Conservation (phyloP, 23 red algal genomes). For the Chondrus crispus region DNA sequence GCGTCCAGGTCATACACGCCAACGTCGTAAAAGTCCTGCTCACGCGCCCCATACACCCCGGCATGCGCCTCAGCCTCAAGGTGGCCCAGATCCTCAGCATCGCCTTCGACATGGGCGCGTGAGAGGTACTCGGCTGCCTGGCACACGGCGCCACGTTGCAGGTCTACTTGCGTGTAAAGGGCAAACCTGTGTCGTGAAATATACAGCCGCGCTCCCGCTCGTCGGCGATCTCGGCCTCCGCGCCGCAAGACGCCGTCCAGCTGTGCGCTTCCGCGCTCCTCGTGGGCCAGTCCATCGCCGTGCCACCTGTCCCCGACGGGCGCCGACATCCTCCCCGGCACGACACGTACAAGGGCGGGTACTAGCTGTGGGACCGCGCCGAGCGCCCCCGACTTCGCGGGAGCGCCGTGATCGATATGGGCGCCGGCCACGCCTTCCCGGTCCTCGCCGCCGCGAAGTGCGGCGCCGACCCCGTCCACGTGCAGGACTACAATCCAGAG, state of each 20-base stretch:
- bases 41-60: slow-evolving; percentile 6
- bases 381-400: neutral
- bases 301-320: neutral
- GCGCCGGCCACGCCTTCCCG: slow-evolving; percentile 71
- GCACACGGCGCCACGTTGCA: slow-evolving; percentile 17
- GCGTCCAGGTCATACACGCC: slow-evolving; percentile 57
- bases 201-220: too few relatives aligned
- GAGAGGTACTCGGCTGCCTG: slow-evolving; percentile 19
- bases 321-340: slow-evolving; percentile 55
- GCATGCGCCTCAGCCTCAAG: neutral
- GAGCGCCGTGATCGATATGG: slow-evolving; percentile 63
- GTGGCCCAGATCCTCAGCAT: slow-evolving; percentile 36
- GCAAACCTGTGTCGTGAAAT: too few relatives aligned
- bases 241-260: neutral
- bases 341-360: slow-evolving; percentile 76
- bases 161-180: too few relatives aligned
- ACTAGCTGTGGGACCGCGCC: slow-evolving; percentile 85
- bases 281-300: neutral
- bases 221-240: neutral
- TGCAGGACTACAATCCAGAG: slow-evolving; percentile 73
- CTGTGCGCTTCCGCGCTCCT: neutral
- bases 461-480: slow-evolving; percentile 3
- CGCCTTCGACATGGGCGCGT: slow-evolving; percentile 44
- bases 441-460: slow-evolving; percentile 28
- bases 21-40: slow-evolving; percentile 70